A percentile compares a stretch with the other conserved stretches of the same genome.
These are phyloP conservation scores for Colletotrichum sp. DNA, from an alignment of 2,329 filamentous ascomycete species.

Conservation along the genomic window DNA sequence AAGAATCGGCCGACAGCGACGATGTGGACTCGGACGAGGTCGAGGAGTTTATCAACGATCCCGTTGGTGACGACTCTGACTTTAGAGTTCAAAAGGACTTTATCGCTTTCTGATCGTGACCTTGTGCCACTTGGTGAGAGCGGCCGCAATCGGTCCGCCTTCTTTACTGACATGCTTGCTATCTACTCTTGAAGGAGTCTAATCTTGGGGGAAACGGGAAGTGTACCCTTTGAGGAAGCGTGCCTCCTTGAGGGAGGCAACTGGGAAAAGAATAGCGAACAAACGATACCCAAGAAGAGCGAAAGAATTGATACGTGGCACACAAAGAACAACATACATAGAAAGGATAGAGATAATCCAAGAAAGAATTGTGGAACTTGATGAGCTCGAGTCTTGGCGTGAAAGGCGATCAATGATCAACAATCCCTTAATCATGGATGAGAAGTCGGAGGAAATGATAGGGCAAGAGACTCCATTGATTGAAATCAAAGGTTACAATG, in stretches of 20 bases:
- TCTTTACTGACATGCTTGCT: slow-evolving; percentile 20
- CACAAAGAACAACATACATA: not conserved
- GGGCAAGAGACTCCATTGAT: not conserved
- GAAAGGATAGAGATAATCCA: slow-evolving; percentile 17
- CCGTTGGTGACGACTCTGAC: slow-evolving; percentile 58
- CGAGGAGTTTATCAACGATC: slow-evolving; percentile 66
- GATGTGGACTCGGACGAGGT: slow-evolving; percentile 81
- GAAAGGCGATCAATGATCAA: not conserved
- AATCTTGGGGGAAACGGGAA: not conserved
- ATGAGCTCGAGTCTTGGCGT: not conserved
- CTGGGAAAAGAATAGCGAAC: not conserved
- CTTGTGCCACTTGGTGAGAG: slow-evolving; percentile 6
- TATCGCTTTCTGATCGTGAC: slow-evolving; percentile 45
- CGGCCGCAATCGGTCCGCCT: not conserved
- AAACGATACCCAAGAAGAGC: slow-evolving; percentile 10
- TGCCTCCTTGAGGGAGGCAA: not conserved
- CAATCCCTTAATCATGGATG: not conserved
- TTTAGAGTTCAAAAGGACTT: slow-evolving; percentile 66
- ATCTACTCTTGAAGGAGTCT: slow-evolving; percentile 4
- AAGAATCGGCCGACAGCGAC: slow-evolving; percentile 74
- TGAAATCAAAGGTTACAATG: not conserved
- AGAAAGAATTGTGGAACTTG: not conserved
- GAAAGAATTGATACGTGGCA: slow-evolving; percentile 7
- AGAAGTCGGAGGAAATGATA: not conserved
- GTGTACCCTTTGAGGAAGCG: not conserved